These are phyloP conservation scores for Solanum tarijense DNA, from an alignment of 257 asterid species.

Conservation along the genomic window DNA sequence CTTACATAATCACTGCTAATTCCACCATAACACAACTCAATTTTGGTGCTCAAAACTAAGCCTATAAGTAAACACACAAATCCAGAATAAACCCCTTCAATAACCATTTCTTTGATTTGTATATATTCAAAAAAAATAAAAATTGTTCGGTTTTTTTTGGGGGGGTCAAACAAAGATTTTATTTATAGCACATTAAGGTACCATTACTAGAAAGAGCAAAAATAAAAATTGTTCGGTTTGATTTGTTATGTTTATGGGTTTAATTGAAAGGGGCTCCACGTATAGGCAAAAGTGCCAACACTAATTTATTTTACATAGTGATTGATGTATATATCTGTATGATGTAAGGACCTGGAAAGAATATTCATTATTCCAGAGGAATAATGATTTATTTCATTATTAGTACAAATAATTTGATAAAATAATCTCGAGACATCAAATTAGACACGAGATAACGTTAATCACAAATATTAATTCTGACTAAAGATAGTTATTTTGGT, in stretches of 20 bases:
- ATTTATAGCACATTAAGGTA: background rate
- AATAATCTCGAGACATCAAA: background rate
- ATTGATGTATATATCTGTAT: background rate
- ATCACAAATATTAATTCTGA: background rate
- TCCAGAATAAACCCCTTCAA: background rate
- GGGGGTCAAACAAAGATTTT: background rate
- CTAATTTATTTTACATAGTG: background rate
- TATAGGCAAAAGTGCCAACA: background rate
- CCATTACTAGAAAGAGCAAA: background rate
- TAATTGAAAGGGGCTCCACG: background rate
- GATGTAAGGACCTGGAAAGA: background rate
- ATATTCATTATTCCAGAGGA: background rate
- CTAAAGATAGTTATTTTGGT: background rate
- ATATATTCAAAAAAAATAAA: background rate
- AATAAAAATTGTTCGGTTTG: background rate
- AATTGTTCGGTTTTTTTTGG: background rate
- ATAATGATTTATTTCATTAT: background rate
- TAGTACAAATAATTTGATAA: background rate
- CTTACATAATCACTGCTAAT: slow-evolving; percentile 29
- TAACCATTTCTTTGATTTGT: background rate
- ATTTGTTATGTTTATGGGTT: background rate
- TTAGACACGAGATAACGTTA: background rate
- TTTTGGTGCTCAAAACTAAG: background rate
- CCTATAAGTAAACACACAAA: background rate
- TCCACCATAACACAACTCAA: slow-evolving; percentile 27